phyloP scores from a whole-genome alignment of 2,329 filamentous ascomycete species.

The Ceratocystis alfenasii region DNA sequence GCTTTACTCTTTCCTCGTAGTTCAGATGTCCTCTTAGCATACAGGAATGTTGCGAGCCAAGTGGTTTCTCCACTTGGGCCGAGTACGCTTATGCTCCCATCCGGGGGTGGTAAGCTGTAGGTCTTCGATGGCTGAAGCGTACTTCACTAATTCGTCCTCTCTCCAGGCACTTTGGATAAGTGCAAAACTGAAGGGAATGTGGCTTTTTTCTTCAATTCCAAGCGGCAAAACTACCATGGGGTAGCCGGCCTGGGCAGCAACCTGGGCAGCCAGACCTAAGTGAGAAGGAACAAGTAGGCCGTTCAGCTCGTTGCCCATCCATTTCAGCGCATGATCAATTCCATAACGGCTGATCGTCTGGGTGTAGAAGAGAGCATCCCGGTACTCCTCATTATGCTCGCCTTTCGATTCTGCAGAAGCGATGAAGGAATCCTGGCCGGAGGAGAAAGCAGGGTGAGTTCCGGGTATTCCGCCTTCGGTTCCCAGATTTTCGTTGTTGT shows the following conservation, averaged over 20 bases:
- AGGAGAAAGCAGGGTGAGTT: constrained; percentile 50
- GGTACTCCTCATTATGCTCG: constrained; percentile 52
- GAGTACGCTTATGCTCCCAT: constrained; percentile 35
- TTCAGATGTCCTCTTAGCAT: no score
- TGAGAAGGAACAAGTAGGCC: constrained; percentile 58
- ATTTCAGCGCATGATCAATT: constrained; percentile 54
- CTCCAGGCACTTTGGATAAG: constrained; percentile 49
- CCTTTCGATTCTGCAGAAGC: constrained; percentile 51
- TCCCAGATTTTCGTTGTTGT: constrained; percentile 41
- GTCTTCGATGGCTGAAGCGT: constrained; percentile 52
- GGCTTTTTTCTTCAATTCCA: constrained; percentile 38
- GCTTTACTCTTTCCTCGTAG: no score
- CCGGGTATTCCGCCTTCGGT: constrained; percentile 52
- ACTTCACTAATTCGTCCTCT: constrained; percentile 46
- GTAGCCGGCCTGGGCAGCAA: constrained; percentile 65
- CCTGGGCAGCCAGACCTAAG: constrained; percentile 54
- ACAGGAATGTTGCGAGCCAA: constrained; percentile 36
- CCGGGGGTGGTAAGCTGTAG: constrained; percentile 35
- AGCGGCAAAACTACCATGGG: constrained; percentile 59
- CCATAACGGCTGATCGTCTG: constrained; percentile 49
- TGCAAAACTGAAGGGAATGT: constrained; percentile 35
- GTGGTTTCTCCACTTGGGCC: constrained; percentile 43
- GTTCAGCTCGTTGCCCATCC: constrained; percentile 33
- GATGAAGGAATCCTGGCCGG: constrained; percentile 60
- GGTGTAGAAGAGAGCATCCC: constrained; percentile 51